Conservation (phyloP, 2,329 filamentous ascomycete genomes). For the Hypoxylon sp. region DNA sequence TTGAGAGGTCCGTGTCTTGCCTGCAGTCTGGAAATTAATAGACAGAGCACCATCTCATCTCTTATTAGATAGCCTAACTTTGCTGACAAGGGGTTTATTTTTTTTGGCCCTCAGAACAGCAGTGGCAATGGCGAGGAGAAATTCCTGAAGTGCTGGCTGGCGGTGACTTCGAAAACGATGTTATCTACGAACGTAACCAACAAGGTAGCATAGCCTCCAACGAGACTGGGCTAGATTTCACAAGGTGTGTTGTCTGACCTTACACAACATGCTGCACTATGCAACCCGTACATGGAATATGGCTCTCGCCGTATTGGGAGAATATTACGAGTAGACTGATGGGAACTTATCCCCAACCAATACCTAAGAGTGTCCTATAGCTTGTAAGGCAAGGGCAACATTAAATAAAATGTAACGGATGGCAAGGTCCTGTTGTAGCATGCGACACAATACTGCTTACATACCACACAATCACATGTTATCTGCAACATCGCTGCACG, state of each 20-base stretch:
- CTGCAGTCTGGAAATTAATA: not conserved
- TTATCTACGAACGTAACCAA: constrained; percentile 28
- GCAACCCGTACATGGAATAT: constrained; percentile 28
- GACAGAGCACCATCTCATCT: constrained; percentile 9
- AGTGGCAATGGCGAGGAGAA: not conserved
- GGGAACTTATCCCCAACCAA: constrained; percentile 33
- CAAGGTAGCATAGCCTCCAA: constrained; percentile 24
- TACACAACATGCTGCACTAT: constrained; percentile 35
- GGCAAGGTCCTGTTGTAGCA: constrained; percentile 14
- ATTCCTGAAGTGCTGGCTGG: constrained; percentile 26
- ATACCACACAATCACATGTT: constrained; percentile 33
- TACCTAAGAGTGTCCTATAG: constrained; percentile 18
- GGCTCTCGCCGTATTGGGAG: constrained; percentile 22
- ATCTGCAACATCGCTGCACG: constrained; percentile 28
- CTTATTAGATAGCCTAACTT: constrained; percentile 21
- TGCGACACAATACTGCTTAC: constrained; percentile 22
- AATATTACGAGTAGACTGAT: constrained; percentile 9
- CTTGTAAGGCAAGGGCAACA: constrained; percentile 26
- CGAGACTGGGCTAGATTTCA: constrained; percentile 33
- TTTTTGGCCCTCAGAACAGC: not conserved
- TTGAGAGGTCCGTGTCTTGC: constrained; percentile 2
- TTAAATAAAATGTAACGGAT: constrained; percentile 28
- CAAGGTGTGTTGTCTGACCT: constrained; percentile 23
- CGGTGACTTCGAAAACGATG: constrained; percentile 12
- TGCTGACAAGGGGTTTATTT: not conserved